Conservation (phyloP, 2,329 filamentous ascomycete species). For the Geosmithia morbida region DNA sequence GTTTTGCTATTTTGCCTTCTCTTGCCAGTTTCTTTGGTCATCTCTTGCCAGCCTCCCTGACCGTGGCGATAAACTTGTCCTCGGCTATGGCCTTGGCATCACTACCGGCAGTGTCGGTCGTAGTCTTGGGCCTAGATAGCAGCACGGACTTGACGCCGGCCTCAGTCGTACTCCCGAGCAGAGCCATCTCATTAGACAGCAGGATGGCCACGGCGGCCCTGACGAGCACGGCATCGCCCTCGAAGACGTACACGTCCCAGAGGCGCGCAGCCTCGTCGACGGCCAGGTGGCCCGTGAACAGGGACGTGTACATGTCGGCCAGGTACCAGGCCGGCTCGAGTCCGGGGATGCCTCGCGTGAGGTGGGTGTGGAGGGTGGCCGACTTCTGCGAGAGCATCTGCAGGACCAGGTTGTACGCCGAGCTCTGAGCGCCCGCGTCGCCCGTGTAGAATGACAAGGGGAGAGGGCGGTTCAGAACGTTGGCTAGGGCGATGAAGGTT, state of each 20-base stretch:
- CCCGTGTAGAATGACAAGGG: slow-evolving; percentile 62
- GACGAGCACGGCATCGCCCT: slow-evolving; percentile 60
- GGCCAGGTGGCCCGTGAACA: slow-evolving; percentile 49
- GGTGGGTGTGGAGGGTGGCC: slow-evolving; percentile 46
- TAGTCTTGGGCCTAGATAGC: too few relatives aligned
- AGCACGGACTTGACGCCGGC: slow-evolving; percentile 21
- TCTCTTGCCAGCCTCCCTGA: slow-evolving; percentile 1
- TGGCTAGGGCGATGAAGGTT: slow-evolving; percentile 59
- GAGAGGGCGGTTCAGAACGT: slow-evolving; percentile 62
- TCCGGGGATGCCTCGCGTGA: slow-evolving; percentile 33
- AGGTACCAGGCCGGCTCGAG: slow-evolving; percentile 40
- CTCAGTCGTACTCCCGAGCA: slow-evolving; percentile 29
- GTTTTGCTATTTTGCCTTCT: too few relatives aligned
- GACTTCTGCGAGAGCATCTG: slow-evolving; percentile 52
- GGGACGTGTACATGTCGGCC: slow-evolving; percentile 41
- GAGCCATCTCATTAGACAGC: slow-evolving; percentile 32
- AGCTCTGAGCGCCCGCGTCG: slow-evolving; percentile 53
- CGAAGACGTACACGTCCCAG: slow-evolving; percentile 75
- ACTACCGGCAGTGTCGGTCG: neutral
- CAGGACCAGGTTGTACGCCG: slow-evolving; percentile 55
- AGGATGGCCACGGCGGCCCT: slow-evolving; percentile 58
- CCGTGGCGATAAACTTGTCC: slow-evolving; percentile 1
- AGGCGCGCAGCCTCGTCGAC: slow-evolving; percentile 59
- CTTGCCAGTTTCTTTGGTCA: neutral
- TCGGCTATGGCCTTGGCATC: neutral